Conservation (phyloP, 352 stramenopile genomes). For the Lagenidium sp. region DNA sequence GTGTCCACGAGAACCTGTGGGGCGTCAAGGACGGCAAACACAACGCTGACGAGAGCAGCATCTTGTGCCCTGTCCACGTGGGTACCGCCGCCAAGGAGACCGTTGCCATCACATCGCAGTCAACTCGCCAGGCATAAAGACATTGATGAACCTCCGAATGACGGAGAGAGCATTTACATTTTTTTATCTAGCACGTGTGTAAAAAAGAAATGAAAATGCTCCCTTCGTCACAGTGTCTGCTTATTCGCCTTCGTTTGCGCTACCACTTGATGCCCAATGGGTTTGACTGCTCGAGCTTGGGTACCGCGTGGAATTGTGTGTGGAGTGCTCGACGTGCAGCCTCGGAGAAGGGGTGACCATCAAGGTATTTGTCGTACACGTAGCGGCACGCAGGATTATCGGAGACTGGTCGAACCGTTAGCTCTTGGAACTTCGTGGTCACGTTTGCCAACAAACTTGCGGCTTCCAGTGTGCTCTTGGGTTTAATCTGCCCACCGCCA, state of each 20-base stretch:
- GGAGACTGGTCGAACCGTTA: slow-evolving; percentile 37
- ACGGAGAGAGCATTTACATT: too few species aligned
- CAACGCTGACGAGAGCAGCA: slow-evolving; percentile 55
- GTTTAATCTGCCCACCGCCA: slow-evolving; percentile 92
- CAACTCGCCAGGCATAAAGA: slow-evolving; percentile 24
- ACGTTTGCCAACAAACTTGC: slow-evolving; percentile 57
- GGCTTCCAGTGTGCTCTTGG: slow-evolving; percentile 41
- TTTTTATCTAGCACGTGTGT: too few species aligned
- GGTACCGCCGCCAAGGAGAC: slow-evolving; percentile 59
- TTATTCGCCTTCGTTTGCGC: slow-evolving; percentile 2
- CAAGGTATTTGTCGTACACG: slow-evolving; percentile 80
- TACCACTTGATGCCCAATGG: slow-evolving; percentile 85
- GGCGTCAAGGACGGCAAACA: slow-evolving; percentile 68
- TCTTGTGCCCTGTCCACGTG: slow-evolving; percentile 77
- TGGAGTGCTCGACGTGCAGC: slow-evolving; percentile 51
- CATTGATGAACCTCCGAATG: not conserved
- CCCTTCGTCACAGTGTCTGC: not conserved
- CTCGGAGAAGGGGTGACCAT: slow-evolving; percentile 59
- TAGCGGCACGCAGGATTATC: slow-evolving; percentile 74
- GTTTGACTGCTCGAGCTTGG: slow-evolving; percentile 80
- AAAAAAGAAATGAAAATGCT: too few species aligned
- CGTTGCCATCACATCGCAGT: slow-evolving; percentile 42
- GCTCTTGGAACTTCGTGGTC: slow-evolving; percentile 52
- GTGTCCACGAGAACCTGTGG: slow-evolving; percentile 80
- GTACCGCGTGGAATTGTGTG: slow-evolving; percentile 76